These are phyloP conservation scores for Hemerocallis citrina DNA, from an alignment of 106 monocot species.

Conservation along the genomic window DNA sequence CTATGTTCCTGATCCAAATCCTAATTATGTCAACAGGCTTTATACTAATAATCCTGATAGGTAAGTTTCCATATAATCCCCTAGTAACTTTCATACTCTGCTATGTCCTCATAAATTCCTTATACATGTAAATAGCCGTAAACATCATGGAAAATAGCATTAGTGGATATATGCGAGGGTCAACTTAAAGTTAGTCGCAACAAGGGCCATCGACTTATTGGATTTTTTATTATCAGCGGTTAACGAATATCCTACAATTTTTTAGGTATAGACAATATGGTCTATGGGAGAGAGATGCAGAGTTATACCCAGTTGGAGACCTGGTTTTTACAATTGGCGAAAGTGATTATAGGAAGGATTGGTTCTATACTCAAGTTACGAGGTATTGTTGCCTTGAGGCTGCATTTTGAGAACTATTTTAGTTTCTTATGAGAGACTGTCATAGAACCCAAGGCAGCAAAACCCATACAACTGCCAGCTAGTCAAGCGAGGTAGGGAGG, in stretches of 20 bases:
- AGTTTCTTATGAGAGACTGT: background rate
- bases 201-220: too few species aligned
- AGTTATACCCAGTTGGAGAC: slow-evolving; percentile 61
- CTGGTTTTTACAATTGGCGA: slow-evolving; percentile 42
- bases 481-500: too few species aligned
- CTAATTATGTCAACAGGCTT: slow-evolving; percentile 49
- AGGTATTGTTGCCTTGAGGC: slow-evolving; percentile 26
- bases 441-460: too few species aligned
- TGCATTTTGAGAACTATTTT: background rate
- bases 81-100: background rate
- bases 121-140: too few species aligned
- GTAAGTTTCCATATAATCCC: background rate
- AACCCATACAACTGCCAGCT: too few species aligned
- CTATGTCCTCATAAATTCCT: too few species aligned
- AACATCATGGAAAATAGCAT: too few species aligned
- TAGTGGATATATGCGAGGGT: too few species aligned
- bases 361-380: slow-evolving; percentile 88
- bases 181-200: too few species aligned
- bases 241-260: background rate
- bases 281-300: slow-evolving; percentile 71
- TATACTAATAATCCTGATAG: slow-evolving; percentile 33
- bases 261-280: slow-evolving; percentile 77
- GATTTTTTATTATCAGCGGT: background rate
- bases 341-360: slow-evolving; percentile 69
- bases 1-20: slow-evolving; percentile 62